Conservation (phyloP, 2,329 filamentous ascomycete species). For the Daldinia sp. region DNA sequence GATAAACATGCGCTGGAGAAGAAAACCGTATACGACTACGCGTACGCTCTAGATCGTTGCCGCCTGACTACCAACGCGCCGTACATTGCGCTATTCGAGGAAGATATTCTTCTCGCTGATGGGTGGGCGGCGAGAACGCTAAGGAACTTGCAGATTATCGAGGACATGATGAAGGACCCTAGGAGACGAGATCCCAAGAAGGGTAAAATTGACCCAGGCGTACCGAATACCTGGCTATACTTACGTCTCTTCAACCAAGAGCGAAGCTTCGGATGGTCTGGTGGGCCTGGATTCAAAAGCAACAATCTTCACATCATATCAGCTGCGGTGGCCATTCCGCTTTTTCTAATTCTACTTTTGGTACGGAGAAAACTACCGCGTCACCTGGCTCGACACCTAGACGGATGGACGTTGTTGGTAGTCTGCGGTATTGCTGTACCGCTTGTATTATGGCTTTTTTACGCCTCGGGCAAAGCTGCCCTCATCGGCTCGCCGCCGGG, state of each 20-base stretch:
- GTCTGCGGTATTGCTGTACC: slow-evolving; percentile 43
- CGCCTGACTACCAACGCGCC: slow-evolving; percentile 42
- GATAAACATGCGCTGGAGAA: slow-evolving; percentile 41
- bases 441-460: slow-evolving; percentile 45
- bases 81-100: slow-evolving; percentile 46
- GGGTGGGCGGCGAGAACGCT: slow-evolving; percentile 44
- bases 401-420: slow-evolving; percentile 43
- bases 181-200: slow-evolving; percentile 36
- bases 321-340: slow-evolving; percentile 38
- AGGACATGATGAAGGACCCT: slow-evolving; percentile 44
- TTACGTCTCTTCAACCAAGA: slow-evolving; percentile 47
- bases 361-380: slow-evolving; percentile 38
- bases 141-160: slow-evolving; percentile 38
- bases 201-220: slow-evolving; percentile 38
- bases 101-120: slow-evolving; percentile 46
- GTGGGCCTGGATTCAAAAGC: slow-evolving; percentile 43
- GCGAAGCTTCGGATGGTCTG: slow-evolving; percentile 44
- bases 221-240: slow-evolving; percentile 45
- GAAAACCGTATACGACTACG: slow-evolving; percentile 46
- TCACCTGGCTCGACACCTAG: slow-evolving; percentile 38
- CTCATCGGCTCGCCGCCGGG: slow-evolving; percentile 41
- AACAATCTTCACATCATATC: slow-evolving; percentile 46
- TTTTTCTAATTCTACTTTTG: slow-evolving; percentile 37
- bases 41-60: slow-evolving; percentile 43
- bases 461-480: slow-evolving; percentile 46